These are phyloP conservation scores for Cyclocybe aegerita DNA, from an alignment of 768 basidiomycete genomes.

Conservation along the genomic window DNA sequence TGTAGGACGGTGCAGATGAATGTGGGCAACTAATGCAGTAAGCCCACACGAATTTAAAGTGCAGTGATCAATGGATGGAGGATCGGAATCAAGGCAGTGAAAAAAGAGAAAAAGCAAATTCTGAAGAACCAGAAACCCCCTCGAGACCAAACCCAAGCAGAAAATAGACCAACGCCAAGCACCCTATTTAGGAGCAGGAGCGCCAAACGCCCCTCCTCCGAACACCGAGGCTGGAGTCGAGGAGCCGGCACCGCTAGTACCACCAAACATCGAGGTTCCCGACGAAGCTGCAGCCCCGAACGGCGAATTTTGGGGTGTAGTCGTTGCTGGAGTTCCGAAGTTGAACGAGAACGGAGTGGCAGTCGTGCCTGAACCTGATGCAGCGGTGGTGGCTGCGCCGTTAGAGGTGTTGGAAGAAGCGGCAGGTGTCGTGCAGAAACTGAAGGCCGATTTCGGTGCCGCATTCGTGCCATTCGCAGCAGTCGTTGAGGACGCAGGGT, in stretches of 20 bases:
- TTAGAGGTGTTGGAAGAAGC: background rate
- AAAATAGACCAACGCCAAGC: background rate
- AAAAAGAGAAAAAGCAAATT: background rate
- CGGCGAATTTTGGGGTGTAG: slow-evolving; percentile 27
- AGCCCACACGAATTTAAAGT: too few relatives aligned
- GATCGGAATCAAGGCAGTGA: background rate
- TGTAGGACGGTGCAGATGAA: too few relatives aligned
- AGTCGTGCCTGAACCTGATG: slow-evolving; percentile 9
- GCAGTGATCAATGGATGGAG: background rate
- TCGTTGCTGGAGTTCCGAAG: slow-evolving; percentile 14
- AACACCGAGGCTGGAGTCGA: slow-evolving; percentile 7
- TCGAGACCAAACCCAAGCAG: background rate
- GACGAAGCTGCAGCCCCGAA: slow-evolving; percentile 21
- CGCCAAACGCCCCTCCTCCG: slow-evolving; percentile 10
- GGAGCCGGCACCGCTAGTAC: slow-evolving; percentile 8
- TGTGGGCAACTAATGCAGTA: too few relatives aligned
- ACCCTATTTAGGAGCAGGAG: slow-evolving; percentile 2
- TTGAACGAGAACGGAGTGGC: slow-evolving; percentile 17
- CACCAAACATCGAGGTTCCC: slow-evolving; percentile 30
- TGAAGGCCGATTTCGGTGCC: background rate
- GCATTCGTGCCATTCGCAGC: background rate
- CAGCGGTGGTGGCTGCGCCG: slow-evolving; percentile 7
- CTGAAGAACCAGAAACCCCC: background rate
- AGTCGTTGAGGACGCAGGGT: background rate
- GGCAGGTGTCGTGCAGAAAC: background rate